phyloP scores from a whole-genome alignment of 495 filamentous ascomycete genomes.

The Penicillium silybi region DNA sequence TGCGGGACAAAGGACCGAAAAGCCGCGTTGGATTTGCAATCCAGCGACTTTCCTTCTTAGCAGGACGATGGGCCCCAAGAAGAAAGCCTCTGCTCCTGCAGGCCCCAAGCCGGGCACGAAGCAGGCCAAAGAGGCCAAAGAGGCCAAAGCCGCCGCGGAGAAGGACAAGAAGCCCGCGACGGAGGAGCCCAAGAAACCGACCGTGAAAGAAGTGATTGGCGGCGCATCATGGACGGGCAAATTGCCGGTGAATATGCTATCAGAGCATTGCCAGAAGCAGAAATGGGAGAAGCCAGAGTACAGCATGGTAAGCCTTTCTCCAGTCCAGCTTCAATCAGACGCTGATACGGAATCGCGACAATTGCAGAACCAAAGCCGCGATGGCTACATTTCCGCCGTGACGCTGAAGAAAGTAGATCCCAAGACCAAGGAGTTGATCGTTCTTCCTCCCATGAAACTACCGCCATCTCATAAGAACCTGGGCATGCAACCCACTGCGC shows the following conservation, averaged over 20 bases:
- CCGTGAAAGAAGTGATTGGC: conserved; percentile 83
- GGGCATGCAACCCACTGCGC: conserved; percentile 62
- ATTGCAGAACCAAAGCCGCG: conserved; percentile 44
- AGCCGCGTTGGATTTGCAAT: conserved; percentile 5
- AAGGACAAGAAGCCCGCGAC: conserved; percentile 35
- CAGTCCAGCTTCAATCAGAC: not conserved
- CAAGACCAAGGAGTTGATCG: conserved; percentile 73
- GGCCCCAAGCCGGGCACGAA: conserved; percentile 45
- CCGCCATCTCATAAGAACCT: conserved; percentile 68
- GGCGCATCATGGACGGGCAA: conserved; percentile 98
- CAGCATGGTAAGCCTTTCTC: conserved; percentile 53
- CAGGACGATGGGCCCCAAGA: conserved; percentile 40
- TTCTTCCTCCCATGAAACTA: conserved; percentile 75
- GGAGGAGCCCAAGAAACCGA: conserved; percentile 68
- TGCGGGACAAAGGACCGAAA: conserved; percentile 27
- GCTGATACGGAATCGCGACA: conserved; percentile 10
- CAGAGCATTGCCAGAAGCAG: conserved; percentile 92
- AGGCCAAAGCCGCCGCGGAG: conserved; percentile 36
- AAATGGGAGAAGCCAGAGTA: conserved; percentile 95
- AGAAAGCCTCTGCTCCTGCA: conserved; percentile 39
- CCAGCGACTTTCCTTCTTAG: not conserved
- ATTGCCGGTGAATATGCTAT: conserved; percentile 85
- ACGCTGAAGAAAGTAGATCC: conserved; percentile 72
- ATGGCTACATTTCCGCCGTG: conserved; percentile 74
- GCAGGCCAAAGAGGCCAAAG: conserved; percentile 31